A percentile compares a stretch with the other conserved stretches of the same genome.
phyloP scores from a whole-genome alignment of 2,329 filamentous ascomycete species.

The Penicillium sp. region DNA sequence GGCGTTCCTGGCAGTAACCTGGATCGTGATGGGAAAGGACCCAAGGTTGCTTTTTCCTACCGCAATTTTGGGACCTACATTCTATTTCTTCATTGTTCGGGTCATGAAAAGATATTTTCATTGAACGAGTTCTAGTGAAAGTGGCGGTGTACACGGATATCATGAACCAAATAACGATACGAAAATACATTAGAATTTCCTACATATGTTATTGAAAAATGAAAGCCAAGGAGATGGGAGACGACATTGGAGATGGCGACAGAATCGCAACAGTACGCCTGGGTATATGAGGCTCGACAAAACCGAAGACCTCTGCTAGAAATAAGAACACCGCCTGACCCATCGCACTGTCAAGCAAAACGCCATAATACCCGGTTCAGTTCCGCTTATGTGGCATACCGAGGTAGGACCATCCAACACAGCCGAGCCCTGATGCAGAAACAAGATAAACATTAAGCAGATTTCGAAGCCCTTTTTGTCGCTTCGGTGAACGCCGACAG shows the following conservation, averaged over 20 bases:
- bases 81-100: background rate
- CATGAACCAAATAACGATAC: background rate
- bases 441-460: constrained; percentile 2
- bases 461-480: constrained; percentile 17
- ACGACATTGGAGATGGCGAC: background rate
- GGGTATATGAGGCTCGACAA: constrained; percentile 38
- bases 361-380: constrained; percentile 25
- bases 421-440: constrained; percentile 19
- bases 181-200: background rate
- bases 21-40: too few relatives aligned
- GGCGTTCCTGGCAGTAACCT: background rate
- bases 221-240: background rate
- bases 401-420: constrained; percentile 1
- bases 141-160: background rate
- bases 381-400: constrained; percentile 14
- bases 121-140: background rate
- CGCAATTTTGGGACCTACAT: too few relatives aligned
- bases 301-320: constrained; percentile 22
- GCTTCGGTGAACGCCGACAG: constrained; percentile 28
- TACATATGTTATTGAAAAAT: background rate
- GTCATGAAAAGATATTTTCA: background rate
- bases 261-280: constrained; percentile 24
- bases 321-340: constrained; percentile 33
- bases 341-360: constrained; percentile 30
- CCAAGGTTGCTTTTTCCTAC: too few relatives aligned